These are phyloP conservation scores for Cocos nucifera DNA, from an alignment of 176 grass and related monocot genomes.

Conservation along the genomic window DNA sequence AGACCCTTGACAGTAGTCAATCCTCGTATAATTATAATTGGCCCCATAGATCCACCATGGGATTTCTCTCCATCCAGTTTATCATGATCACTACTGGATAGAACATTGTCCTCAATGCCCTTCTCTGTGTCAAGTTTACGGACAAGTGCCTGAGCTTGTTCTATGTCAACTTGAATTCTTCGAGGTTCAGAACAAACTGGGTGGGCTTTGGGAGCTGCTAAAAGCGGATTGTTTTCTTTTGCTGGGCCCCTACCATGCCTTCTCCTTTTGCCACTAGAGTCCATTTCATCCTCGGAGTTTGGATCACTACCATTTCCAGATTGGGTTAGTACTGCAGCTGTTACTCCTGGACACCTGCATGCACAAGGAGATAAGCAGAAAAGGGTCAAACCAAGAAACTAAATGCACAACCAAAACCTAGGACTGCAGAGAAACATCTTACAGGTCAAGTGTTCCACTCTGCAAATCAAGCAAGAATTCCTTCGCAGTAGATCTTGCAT, in stretches of 20 bases:
- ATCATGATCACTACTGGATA: constrained; percentile 57
- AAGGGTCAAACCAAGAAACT: neutral
- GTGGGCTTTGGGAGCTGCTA: constrained; percentile 66
- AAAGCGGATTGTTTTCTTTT: constrained; percentile 63
- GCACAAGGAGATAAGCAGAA: constrained; percentile 1
- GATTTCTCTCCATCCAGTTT: constrained; percentile 64
- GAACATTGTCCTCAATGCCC: constrained; percentile 64
- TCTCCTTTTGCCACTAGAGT: constrained; percentile 61
- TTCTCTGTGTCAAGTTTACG: constrained; percentile 88
- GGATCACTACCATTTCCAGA: constrained; percentile 52
- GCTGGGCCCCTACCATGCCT: constrained; percentile 46
- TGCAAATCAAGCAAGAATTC: constrained; percentile 94
- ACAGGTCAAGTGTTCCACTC: constrained; percentile 87
- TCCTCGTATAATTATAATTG: constrained; percentile 91
- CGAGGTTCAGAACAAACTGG: constrained; percentile 57
- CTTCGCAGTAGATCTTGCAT: constrained; percentile 41
- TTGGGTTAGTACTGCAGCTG: constrained; percentile 33
- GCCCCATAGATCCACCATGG: constrained; percentile 94
- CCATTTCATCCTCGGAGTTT: constrained; percentile 89
- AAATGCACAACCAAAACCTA: neutral
- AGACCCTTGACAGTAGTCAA: constrained; percentile 90
- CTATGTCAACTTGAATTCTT: constrained; percentile 76
- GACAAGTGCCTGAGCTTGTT: constrained; percentile 52
- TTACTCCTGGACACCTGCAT: constrained; percentile 70
- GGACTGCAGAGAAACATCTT: constrained; percentile 23